Conservation (phyloP, 768 basidiomycete genomes). For the Lactarius akahatsu region DNA sequence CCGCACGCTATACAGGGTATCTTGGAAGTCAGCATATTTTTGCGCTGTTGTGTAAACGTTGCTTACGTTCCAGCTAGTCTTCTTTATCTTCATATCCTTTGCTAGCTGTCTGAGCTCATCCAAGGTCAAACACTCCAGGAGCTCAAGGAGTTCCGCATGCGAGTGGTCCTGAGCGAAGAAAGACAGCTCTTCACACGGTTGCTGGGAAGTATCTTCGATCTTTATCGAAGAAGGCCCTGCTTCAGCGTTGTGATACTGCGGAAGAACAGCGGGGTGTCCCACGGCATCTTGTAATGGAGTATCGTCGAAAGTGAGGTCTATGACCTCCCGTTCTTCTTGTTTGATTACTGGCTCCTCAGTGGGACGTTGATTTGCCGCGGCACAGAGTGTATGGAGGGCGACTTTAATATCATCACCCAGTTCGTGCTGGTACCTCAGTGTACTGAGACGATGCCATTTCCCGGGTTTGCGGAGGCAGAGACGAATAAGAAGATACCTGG, state of each 20-base stretch:
- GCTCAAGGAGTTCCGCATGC: slow-evolving; percentile 41
- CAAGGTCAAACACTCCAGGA: slow-evolving; percentile 44
- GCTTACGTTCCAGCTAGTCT: slow-evolving; percentile 36
- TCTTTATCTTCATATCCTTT: slow-evolving; percentile 46
- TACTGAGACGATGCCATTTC: slow-evolving; percentile 51
- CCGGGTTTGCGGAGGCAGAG: slow-evolving; percentile 59
- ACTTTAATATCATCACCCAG: slow-evolving; percentile 42
- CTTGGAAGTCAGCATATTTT: not conserved
- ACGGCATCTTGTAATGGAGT: slow-evolving; percentile 26
- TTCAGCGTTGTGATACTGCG: slow-evolving; percentile 7
- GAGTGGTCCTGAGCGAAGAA: slow-evolving; percentile 44
- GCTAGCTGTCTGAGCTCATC: slow-evolving; percentile 48
- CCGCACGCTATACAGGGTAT: slow-evolving; percentile 1
- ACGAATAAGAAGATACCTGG: slow-evolving; percentile 62
- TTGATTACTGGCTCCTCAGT: slow-evolving; percentile 22
- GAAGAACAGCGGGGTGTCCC: not conserved
- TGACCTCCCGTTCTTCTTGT: slow-evolving; percentile 35
- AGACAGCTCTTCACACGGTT: slow-evolving; percentile 27
- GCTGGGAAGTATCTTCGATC: slow-evolving; percentile 18
- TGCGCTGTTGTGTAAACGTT: not conserved
- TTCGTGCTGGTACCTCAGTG: slow-evolving; percentile 45
- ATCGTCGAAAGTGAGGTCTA: slow-evolving; percentile 40
- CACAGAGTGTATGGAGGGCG: slow-evolving; percentile 49
- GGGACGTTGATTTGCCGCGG: slow-evolving; percentile 24
- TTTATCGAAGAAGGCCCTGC: slow-evolving; percentile 20